Conservation (phyloP, 345 rosid species). For the Ceriops zippeliana region DNA sequence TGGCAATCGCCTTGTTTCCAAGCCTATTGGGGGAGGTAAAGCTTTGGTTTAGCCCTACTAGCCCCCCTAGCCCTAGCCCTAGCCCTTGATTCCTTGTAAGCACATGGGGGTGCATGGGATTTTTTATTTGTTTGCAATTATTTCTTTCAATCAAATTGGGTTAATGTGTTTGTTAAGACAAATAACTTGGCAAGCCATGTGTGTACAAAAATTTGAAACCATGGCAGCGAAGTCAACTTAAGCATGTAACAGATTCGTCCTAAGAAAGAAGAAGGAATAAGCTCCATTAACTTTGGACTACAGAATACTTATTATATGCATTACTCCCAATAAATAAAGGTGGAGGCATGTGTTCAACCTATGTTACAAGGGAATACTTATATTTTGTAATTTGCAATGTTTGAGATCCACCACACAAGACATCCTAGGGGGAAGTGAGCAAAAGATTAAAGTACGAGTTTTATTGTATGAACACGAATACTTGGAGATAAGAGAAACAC, state of each 20-base stretch:
- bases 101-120: not conserved
- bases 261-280: conserved; percentile 16
- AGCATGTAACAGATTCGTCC: conserved; percentile 11
- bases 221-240: conserved; percentile 11
- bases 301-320: not conserved
- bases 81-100: not conserved
- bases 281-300: not conserved
- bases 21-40: too few species aligned
- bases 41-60: not conserved
- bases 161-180: not conserved
- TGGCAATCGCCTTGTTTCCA: too few species aligned
- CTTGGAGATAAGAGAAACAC: too few species aligned
- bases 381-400: not conserved
- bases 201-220: not conserved
- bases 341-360: not conserved
- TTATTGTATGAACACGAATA: too few species aligned
- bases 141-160: not conserved
- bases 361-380: not conserved
- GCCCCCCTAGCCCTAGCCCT: not conserved
- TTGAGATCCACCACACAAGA: not conserved
- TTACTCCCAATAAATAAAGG: not conserved
- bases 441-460: too few species aligned
- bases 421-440: not conserved
- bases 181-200: not conserved
- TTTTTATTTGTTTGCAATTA: not conserved